Evolutionary conservation across 192 early-diverging fungal genomes (phyloP), one percentile per base, ranked within the genome.

Genomic region (Irineochytrium annulatum): DNA sequence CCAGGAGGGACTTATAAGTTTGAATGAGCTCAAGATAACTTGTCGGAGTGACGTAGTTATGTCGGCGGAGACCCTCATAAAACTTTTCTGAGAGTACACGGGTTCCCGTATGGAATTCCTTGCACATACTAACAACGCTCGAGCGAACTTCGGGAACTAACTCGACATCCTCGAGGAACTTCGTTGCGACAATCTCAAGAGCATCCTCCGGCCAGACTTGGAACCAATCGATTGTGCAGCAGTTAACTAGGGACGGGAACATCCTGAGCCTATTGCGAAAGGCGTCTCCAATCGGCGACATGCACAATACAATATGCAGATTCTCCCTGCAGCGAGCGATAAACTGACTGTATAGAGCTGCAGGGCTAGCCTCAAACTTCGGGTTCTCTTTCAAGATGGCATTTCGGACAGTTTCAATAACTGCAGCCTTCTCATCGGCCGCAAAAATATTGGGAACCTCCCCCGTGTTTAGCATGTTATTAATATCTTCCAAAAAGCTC

Each of bases 161-260:
- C 63, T 83, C 81, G 8, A 82, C 72, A 30, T 83, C 78, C 60
- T 83, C 81, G 44, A 83, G 49, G 65, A 83, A 83, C 43, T 69
- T 75, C 30, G 51, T 57, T 11, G 81, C 78, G 0, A 83, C 81
- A 61, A 82, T 79, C 56, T 81, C 71, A 24, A 83, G 64, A 8
- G 81, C 81, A 63, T 83, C 81, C 39, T 83, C 79, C 24, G 81
- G 81, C 81, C 81, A 83, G 24, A 75, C 78, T 53, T 83, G 78
- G 65, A 83, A 83, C 81, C 81, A 83, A 57, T 83, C 81, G 53
- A 83, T 83, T 8, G 81, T 83, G 59, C 81, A 83, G 58, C 81
- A 83, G 57, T 83, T 83, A 11, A 83, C 81, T 0, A 83, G 63
- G 13, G 77, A 76, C 22, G 81, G 81, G 58, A 83, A 83, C 81